Percentiles rank a stretch among this genome's conserved stretches.
Evolutionary conservation across 2,329 filamentous ascomycete genomes (phyloP).

Genomic region (Xylaria polymorpha): DNA sequence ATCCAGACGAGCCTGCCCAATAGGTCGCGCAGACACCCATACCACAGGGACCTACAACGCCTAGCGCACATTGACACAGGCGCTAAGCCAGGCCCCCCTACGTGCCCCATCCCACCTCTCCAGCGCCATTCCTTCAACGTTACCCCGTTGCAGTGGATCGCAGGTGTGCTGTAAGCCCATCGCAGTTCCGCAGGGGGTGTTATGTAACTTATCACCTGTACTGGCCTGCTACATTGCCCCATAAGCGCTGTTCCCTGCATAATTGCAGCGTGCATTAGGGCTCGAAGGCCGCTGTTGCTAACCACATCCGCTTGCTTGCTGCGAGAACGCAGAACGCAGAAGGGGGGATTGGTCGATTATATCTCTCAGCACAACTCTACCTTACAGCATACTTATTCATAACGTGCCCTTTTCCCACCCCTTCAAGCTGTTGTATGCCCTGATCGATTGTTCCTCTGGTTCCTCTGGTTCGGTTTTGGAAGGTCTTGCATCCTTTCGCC

Average conservation of each 20-base stretch:
- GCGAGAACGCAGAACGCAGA: constrained; percentile 7
- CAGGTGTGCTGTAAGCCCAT: neutral
- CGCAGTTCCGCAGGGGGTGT: constrained; percentile 12
- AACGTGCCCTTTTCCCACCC: constrained; percentile 26
- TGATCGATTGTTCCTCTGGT: constrained; percentile 5
- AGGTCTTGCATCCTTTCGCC: neutral
- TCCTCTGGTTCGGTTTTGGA: constrained; percentile 6
- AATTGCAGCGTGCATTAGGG: constrained; percentile 37
- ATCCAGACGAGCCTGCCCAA: constrained; percentile 9
- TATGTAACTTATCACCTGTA: constrained; percentile 31
- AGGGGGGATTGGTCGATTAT: constrained; percentile 10
- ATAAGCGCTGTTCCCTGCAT: constrained; percentile 38
- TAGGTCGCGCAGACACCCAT: neutral
- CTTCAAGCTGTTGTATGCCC: constrained; percentile 2
- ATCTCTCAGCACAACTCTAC: constrained; percentile 19
- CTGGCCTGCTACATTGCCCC: constrained; percentile 32
- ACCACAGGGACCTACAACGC: neutral
- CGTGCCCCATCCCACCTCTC: constrained; percentile 26
- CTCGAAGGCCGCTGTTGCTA: constrained; percentile 30
- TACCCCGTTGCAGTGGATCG: constrained; percentile 34
- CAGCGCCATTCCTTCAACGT: constrained; percentile 29
- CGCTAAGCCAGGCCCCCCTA: constrained; percentile 15
- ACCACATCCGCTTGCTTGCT: constrained; percentile 22
- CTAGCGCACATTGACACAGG: constrained; percentile 5
- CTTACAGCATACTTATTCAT: constrained; percentile 13